Conservation (phyloP, 805 yeast species). For the Kodamaea jinghongensis region DNA sequence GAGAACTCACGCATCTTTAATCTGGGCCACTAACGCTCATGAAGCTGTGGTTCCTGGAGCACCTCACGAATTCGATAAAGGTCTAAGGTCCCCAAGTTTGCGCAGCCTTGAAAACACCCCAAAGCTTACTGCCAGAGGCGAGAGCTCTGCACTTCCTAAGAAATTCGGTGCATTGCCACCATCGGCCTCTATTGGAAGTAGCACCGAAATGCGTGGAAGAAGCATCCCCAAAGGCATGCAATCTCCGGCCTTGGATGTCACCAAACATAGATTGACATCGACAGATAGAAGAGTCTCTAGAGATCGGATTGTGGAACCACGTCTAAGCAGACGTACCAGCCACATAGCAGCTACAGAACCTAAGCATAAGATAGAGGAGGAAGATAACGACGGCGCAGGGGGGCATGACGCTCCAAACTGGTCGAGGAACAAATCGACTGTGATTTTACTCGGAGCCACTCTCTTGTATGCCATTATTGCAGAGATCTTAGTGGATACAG, state of each 20-base stretch:
- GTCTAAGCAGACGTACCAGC: constrained; percentile 6
- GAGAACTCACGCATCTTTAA: constrained; percentile 93
- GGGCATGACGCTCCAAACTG: constrained; percentile 98
- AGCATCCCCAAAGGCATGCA: constrained; percentile 10
- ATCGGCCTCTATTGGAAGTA: neutral
- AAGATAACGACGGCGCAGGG: constrained; percentile 40
- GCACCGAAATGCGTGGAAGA: constrained; percentile 3
- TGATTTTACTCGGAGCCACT: constrained; percentile 81
- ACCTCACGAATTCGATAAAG: constrained; percentile 14
- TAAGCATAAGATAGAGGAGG: constrained; percentile 12
- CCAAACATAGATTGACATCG: constrained; percentile 13
- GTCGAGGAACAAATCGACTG: constrained; percentile 81
- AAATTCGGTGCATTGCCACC: constrained; percentile 1
- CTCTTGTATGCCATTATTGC: constrained; percentile 89
- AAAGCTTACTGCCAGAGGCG: constrained; percentile 8
- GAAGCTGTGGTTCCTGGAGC: constrained; percentile 21
- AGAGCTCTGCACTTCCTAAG: constrained; percentile 14
- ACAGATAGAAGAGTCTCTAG: too few relatives aligned
- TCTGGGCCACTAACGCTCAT: constrained; percentile 69
- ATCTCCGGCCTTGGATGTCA: constrained; percentile 19
- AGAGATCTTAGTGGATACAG: constrained; percentile 88
- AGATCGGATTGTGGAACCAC: neutral
- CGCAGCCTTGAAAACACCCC: constrained; percentile 25
- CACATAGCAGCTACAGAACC: neutral
- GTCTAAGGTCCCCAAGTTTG: constrained; percentile 38